These are phyloP conservation scores for Ustilago shanxiensis DNA, from an alignment of 1,284 basidiomycete species.

Conservation along the genomic window DNA sequence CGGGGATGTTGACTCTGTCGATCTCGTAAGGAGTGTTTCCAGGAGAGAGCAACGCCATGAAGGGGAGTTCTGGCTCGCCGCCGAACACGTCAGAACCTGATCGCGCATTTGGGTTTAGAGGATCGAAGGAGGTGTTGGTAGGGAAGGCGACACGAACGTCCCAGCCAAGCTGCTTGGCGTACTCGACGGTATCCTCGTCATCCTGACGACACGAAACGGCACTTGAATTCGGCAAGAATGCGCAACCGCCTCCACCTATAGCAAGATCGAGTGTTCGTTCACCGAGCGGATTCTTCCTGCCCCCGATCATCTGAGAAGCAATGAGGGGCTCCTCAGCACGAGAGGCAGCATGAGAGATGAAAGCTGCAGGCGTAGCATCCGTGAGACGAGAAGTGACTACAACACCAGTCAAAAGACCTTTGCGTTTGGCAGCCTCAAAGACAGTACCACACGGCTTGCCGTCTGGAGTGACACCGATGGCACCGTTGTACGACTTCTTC, in stretches of 20 bases:
- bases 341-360: slow-evolving; percentile 69
- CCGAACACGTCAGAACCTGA: slow-evolving; percentile 12
- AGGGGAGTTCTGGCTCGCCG: slow-evolving; percentile 38
- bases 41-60: slow-evolving; percentile 54
- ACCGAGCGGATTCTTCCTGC: slow-evolving; percentile 41
- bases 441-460: slow-evolving; percentile 69
- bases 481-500: slow-evolving; percentile 70
- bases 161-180: slow-evolving; percentile 57
- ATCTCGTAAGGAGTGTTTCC: slow-evolving; percentile 68
- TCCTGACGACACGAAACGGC: slow-evolving; percentile 66
- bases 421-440: slow-evolving; percentile 70
- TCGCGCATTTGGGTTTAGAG: neutral
- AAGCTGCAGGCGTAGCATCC: slow-evolving; percentile 69
- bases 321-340: slow-evolving; percentile 53
- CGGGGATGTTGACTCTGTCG: slow-evolving; percentile 56
- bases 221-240: slow-evolving; percentile 67
- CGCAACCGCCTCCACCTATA: slow-evolving; percentile 70
- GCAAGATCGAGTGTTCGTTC: slow-evolving; percentile 67
- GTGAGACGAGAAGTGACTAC: slow-evolving; percentile 68
- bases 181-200: slow-evolving; percentile 62
- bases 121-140: slow-evolving; percentile 32
- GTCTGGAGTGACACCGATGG: slow-evolving; percentile 65
- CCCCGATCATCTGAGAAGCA: slow-evolving; percentile 47
- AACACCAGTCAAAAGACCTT: slow-evolving; percentile 69
- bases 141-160: slow-evolving; percentile 49